Evolutionary conservation across 441 rosid genomes (phyloP), one percentile per base, ranked within the genome.

Genomic region (Geranium incanum): DNA sequence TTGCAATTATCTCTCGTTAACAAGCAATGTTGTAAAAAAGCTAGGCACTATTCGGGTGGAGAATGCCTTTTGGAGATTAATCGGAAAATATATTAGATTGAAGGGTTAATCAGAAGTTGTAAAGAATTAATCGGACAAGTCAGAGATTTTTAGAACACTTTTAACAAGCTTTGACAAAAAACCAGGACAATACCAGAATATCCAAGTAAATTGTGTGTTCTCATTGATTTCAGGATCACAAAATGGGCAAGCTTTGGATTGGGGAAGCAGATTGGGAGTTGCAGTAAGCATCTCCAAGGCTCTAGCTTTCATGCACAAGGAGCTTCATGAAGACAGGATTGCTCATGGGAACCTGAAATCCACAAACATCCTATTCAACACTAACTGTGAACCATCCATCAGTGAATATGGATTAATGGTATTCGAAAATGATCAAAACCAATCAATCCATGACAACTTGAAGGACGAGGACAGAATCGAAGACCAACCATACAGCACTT

Each of bases 311-410:
- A 77, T 83, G 81, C 89, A 87, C 45, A 66, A 73, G 65, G 82
- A 78, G 78, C 85, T 87, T 36, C 60, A 3, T 0, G 78, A 83
- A 67, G 86, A 81, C 60, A 80, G 78, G 64, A 84, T 87, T 19
- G 86, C 87, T 18, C 91, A 84, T 72, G 94, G 91, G 19, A 84
- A 84, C 84, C 69, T 89, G 72, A 89, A 89, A 78, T 81, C 89
- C 71, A 74, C 86, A n/a, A 84, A 86, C 79, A 83, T 87, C 28
- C 66, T 89, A 71, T 79, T 89, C 76, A 64, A 79, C 84, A 63
- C 71, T 38, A 78, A 78, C 15, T 81, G 83, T 86, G 88, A 84
- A 45, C 88, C 87, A 5, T 78, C 81, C 71, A 57, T 86, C 16
- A 85, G 85, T 48, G 89, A 89, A 59, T 87, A 89, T 62, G 91